Evolutionary conservation across 495 filamentous ascomycete species (phyloP).

Genomic region (Thermochaetoides thermophila): DNA sequence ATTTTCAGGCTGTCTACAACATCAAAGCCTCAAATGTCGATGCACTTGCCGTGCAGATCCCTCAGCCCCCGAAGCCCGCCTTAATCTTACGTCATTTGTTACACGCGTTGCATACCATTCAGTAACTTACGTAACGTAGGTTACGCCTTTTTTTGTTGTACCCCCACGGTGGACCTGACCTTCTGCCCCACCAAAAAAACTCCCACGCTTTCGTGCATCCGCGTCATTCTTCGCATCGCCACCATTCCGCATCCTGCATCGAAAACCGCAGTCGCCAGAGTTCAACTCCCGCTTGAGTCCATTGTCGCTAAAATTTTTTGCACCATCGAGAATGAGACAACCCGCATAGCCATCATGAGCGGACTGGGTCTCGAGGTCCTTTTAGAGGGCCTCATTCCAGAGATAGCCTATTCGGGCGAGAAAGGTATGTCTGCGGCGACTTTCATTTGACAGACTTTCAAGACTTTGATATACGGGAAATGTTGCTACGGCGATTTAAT

Average conservation of each 20-base stretch:
- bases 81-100: too few species aligned
- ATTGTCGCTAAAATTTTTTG: conserved; percentile 7
- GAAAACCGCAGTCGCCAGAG: conserved; percentile 9
- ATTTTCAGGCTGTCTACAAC: background rate
- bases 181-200: conserved; percentile 15
- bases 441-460: too few species aligned
- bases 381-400: conserved; percentile 53
- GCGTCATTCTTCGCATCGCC: conserved; percentile 1
- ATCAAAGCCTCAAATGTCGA: background rate
- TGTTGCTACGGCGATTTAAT: background rate
- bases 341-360: conserved; percentile 34
- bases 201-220: conserved; percentile 1
- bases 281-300: conserved; percentile 13
- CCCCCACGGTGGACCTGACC: too few species aligned
- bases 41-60: too few species aligned
- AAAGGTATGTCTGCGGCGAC: conserved; percentile 45
- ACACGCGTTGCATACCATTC: conserved; percentile 2
- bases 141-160: too few species aligned
- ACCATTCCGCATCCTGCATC: conserved; percentile 2
- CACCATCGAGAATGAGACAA: conserved; percentile 14
- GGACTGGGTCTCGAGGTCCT: conserved; percentile 50
- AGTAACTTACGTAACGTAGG: too few species aligned
- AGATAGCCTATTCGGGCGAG: conserved; percentile 53
- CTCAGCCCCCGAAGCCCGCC: too few species aligned
- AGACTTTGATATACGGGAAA: background rate